These are phyloP conservation scores for Aphanomyces astaci DNA, from an alignment of 352 stramenopile species.

Conservation along the genomic window DNA sequence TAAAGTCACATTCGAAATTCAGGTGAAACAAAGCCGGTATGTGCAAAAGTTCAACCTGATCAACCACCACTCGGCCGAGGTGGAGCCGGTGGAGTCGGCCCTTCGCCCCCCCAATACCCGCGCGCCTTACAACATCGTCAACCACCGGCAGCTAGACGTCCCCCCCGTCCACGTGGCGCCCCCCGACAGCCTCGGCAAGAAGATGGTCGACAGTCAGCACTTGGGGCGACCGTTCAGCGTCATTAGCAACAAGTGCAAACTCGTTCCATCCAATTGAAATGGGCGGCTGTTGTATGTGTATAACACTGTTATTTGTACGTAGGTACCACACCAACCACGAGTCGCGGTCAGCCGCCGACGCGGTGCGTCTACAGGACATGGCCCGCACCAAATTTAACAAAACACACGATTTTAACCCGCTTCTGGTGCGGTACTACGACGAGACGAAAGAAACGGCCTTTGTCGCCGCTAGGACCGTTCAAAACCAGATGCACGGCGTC, in stretches of 20 bases:
- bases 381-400: slow-evolving; percentile 61
- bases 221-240: slow-evolving; percentile 60
- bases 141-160: slow-evolving; percentile 30
- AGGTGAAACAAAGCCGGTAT: slow-evolving; percentile 54
- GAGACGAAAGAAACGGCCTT: slow-evolving; percentile 47
- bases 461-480: slow-evolving; percentile 27
- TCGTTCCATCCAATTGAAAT: too few relatives aligned
- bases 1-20: too few relatives aligned
- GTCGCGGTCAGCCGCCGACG: slow-evolving; percentile 32
- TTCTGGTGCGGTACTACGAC: slow-evolving; percentile 55
- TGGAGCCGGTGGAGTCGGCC: not conserved
- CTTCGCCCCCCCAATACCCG: slow-evolving; percentile 10
- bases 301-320: too few relatives aligned
- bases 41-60: slow-evolving; percentile 62
- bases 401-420: slow-evolving; percentile 53
- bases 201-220: slow-evolving; percentile 28
- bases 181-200: slow-evolving; percentile 16
- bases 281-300: too few relatives aligned
- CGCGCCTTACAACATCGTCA: slow-evolving; percentile 57
- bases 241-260: slow-evolving; percentile 72
- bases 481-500: slow-evolving; percentile 46
- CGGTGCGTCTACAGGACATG: slow-evolving; percentile 34
- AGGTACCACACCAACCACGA: slow-evolving; percentile 56
- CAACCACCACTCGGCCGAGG: slow-evolving; percentile 34
- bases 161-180: not conserved